Evolutionary conservation across 495 filamentous ascomycete genomes (phyloP).

Genomic region (Penicillium daleae): DNA sequence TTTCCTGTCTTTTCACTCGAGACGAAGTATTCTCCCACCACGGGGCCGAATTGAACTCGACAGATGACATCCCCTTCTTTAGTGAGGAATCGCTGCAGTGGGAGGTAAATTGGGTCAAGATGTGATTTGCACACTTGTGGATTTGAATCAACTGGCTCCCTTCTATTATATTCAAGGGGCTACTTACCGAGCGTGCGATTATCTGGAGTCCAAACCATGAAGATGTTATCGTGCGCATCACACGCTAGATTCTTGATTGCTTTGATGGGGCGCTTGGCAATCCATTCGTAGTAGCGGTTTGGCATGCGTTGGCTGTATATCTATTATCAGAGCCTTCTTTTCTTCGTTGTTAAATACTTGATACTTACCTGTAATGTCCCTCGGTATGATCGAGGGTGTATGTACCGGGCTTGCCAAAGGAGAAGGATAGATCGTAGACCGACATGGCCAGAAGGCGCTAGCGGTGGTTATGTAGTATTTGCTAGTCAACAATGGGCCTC

Average conservation of each 20-base stretch:
- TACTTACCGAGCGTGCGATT: not conserved
- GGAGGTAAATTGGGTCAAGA: slow-evolving; percentile 1
- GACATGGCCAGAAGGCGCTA: not conserved
- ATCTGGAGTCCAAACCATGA: slow-evolving; percentile 6
- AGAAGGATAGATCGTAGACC: slow-evolving; percentile 13
- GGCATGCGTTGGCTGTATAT: not conserved
- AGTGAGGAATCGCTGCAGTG: not conserved
- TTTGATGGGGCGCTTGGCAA: not conserved
- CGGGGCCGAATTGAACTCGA: slow-evolving; percentile 8
- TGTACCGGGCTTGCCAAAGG: slow-evolving; percentile 10
- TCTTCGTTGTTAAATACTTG: too few relatives aligned
- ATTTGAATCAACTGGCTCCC: not conserved
- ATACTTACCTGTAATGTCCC: not conserved
- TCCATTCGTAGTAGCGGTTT: not conserved
- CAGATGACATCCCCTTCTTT: slow-evolving; percentile 1
- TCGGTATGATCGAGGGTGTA: slow-evolving; percentile 8
- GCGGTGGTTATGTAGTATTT: not conserved
- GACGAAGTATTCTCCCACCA: slow-evolving; percentile 3
- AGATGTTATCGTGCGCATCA: slow-evolving; percentile 2
- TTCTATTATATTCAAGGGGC: not conserved
- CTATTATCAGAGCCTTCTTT: not conserved
- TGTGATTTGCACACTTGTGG: not conserved
- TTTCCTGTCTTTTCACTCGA: slow-evolving; percentile 3
- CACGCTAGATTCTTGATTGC: not conserved
- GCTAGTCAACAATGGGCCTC: not conserved